Conservation (phyloP, 2,329 filamentous ascomycete genomes). For the Neurospora crassa region DNA sequence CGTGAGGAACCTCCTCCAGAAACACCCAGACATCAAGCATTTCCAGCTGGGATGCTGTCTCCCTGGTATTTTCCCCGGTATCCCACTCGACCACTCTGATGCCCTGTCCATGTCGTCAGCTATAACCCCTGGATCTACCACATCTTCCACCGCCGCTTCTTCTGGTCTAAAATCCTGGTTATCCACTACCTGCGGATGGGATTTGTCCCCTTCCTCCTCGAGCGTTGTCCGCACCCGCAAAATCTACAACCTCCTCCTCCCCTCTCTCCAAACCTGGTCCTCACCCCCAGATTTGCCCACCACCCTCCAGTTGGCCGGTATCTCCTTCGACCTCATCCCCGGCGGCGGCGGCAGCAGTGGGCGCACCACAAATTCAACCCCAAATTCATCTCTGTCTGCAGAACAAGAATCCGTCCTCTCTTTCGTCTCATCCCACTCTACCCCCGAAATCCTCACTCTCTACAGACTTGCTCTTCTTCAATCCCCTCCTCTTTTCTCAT, state of each 20-base stretch:
- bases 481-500: background rate
- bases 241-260: constrained; percentile 61
- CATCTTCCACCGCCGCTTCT: background rate
- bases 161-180: constrained; percentile 63
- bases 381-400: background rate
- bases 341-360: constrained; percentile 30
- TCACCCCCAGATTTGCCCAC: constrained; percentile 69
- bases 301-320: constrained; percentile 60
- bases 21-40: constrained; percentile 57
- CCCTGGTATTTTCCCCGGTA: constrained; percentile 78
- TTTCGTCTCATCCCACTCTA: constrained; percentile 63
- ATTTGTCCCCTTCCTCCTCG: constrained; percentile 26
- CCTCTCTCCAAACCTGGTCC: constrained; percentile 62
- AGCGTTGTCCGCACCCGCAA: constrained; percentile 64
- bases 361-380: constrained; percentile 35
- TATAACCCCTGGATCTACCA: background rate
- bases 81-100: constrained; percentile 48
- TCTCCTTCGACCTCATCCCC: constrained; percentile 76
- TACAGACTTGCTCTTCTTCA: constrained; percentile 68
- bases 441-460: constrained; percentile 70
- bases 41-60: constrained; percentile 75
- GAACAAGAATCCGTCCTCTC: constrained; percentile 53
- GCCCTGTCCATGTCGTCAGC: background rate
- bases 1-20: constrained; percentile 61
- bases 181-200: constrained; percentile 73